Percentiles rank a stretch among this genome's conserved stretches.
Conservation (phyloP, 805 yeast species). For the Nakazawaea siamensis region DNA sequence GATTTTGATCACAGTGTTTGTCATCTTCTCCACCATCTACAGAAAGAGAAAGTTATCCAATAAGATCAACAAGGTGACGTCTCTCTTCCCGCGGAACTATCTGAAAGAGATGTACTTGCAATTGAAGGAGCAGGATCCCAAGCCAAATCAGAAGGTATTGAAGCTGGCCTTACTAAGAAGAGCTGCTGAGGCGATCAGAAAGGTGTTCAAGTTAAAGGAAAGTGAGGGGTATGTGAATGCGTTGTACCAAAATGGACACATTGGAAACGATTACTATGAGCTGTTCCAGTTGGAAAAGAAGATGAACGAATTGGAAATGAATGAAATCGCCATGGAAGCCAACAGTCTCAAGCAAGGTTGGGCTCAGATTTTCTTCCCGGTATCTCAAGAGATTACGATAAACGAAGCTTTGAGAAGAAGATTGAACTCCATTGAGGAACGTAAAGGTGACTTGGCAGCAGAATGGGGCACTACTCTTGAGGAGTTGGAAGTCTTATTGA, state of each 20-base stretch:
- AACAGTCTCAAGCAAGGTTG: constrained; percentile 69
- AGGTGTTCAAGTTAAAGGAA: constrained; percentile 78
- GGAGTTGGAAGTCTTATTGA: background rate
- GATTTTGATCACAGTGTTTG: constrained; percentile 56
- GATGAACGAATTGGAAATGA: constrained; percentile 73
- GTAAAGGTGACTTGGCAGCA: constrained; percentile 25
- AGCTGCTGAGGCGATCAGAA: constrained; percentile 83
- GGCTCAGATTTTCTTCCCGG: constrained; percentile 67
- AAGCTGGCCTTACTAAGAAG: constrained; percentile 60
- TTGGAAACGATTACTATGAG: constrained; percentile 84
- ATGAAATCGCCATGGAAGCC: constrained; percentile 69
- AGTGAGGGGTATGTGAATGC: constrained; percentile 58
- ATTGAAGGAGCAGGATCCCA: constrained; percentile 42
- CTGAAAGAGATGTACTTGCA: constrained; percentile 57
- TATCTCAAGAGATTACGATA: constrained; percentile 83
- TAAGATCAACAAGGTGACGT: constrained; percentile 43
- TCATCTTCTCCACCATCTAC: constrained; percentile 62
- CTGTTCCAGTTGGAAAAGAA: constrained; percentile 72
- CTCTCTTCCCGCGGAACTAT: constrained; percentile 66
- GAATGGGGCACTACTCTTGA: constrained; percentile 22
- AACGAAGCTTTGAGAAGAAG: constrained; percentile 88
- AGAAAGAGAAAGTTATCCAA: constrained; percentile 41
- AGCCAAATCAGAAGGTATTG: constrained; percentile 70
- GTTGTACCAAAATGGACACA: constrained; percentile 79
- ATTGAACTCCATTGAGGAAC: constrained; percentile 34